phyloP scores from a whole-genome alignment of 2,329 filamentous ascomycete genomes.

The Fusarium hostae region DNA sequence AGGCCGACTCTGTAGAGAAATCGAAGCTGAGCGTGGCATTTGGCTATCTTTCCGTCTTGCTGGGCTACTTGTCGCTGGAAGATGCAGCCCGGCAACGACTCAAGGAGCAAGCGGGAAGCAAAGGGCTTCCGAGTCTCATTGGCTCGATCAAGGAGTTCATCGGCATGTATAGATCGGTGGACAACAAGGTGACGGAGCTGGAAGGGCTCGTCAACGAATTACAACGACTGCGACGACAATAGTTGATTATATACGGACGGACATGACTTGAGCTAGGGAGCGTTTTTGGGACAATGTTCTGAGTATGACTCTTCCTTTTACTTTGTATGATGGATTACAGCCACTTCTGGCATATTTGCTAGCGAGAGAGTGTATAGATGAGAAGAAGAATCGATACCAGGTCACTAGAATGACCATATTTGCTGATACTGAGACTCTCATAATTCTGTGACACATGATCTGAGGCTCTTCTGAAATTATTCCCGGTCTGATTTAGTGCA shows the following conservation, averaged over 20 bases:
- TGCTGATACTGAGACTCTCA: background rate
- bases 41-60: conserved; percentile 85
- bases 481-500: background rate
- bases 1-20: conserved; percentile 79
- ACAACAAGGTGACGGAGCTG: conserved; percentile 55
- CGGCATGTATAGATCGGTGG: conserved; percentile 61
- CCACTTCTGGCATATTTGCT: background rate
- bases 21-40: conserved; percentile 83
- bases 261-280: conserved; percentile 1
- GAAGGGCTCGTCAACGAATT: conserved; percentile 54
- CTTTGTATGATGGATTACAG: conserved; percentile 21
- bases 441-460: background rate
- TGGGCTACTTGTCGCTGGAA: conserved; percentile 81
- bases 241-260: conserved; percentile 18
- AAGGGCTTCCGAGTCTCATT: conserved; percentile 58
- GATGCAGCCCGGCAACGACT: conserved; percentile 58
- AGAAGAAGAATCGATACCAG: conserved; percentile 1
- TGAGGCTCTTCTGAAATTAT: background rate
- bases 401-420: background rate
- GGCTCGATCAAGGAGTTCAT: conserved; percentile 67
- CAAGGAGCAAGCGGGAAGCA: conserved; percentile 54
- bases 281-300: conserved; percentile 17
- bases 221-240: conserved; percentile 37
- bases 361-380: background rate
- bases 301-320: background rate